Percentiles rank a stretch among this genome's conserved stretches.
phyloP scores from a whole-genome alignment of 805 yeast genomes.

The Saccharomycodes ludwigii region DNA sequence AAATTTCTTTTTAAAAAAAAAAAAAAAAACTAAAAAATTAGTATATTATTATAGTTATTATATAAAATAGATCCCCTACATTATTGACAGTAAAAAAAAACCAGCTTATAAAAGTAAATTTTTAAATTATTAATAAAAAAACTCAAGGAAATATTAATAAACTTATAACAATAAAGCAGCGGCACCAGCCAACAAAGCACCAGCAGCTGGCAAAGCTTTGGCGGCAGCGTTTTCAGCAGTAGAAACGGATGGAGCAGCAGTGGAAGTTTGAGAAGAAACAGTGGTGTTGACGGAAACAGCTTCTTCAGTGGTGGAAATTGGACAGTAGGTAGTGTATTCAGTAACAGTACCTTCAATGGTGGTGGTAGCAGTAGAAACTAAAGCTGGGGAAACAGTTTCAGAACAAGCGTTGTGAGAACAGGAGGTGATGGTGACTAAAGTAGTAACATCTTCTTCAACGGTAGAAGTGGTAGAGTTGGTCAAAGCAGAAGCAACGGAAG shows the following conservation, averaged over 20 bases:
- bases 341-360: conserved; percentile 25
- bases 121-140: too few relatives aligned
- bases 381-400: conserved; percentile 23
- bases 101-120: too few relatives aligned
- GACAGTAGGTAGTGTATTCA: conserved; percentile 25
- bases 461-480: conserved; percentile 16
- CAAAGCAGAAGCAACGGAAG: conserved; percentile 12
- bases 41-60: too few relatives aligned
- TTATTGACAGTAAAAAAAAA: too few relatives aligned
- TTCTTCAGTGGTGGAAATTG: conserved; percentile 15
- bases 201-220: conserved; percentile 34
- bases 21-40: too few relatives aligned
- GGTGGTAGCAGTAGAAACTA: conserved; percentile 25
- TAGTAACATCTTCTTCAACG: conserved; percentile 17
- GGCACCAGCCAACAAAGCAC: conserved; percentile 37
- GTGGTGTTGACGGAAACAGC: conserved; percentile 10
- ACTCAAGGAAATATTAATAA: conserved; percentile 5
- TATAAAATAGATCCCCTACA: too few relatives aligned
- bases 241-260: conserved; percentile 23
- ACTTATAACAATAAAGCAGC: conserved; percentile 36
- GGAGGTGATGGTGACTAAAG: conserved; percentile 25
- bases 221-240: conserved; percentile 33
- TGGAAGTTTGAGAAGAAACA: conserved; percentile 11
- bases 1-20: too few relatives aligned
- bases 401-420: conserved; percentile 23